Evolutionary conservation across 306 rosid genomes (phyloP), one percentile per base, ranked within the genome.

Genomic region (Malus orientalis): DNA sequence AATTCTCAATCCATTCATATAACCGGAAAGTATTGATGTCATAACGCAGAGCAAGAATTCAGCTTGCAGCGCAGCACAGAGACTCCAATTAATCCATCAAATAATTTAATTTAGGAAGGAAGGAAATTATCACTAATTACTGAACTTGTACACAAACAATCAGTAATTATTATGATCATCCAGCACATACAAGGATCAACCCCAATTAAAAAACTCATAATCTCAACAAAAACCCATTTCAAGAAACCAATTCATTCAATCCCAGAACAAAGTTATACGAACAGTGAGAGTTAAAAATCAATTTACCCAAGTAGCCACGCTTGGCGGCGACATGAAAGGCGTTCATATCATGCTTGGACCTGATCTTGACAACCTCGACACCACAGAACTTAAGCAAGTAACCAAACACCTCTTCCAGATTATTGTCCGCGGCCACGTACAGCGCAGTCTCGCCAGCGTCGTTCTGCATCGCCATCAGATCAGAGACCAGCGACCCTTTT

Each of bases 311-410:
- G 79, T 92, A 85, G 60, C 98, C 97, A 47, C 78, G 86, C 87
- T 92, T 95, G 11, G 98, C 93, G 22, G 98, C 98, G 47, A 89
- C 88, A 25, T 92, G 97, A 78, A 95, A 87, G 29, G 89, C 91
- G 82, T 95, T 82, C 93, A 92, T 81, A 83, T 95, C 97, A 86
- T 84, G 81, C 83, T 89, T 92, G 32, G 97, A 89, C 87, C 97
- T 87, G 83, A 92, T 92, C 96, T 85, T 90, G 33, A 86, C 81
- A 11, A 83, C 73, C 74, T 88, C 85, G 14, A 83, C 58, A 79
- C 83, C 81, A 80, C 89, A 89, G 20, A 89, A 72, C 55, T 61
- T 75, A 11, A 90, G 83, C 89, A 95, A 84, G 88, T 79, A 90
- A 20, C 76, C 76, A 75, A 95, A 90, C 59, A 90, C 85, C 11